A percentile compares a stretch with the other conserved stretches of the same genome.
Evolutionary conservation across 108 stramenopile genomes (phyloP).

Genomic region (Nannochloropsis gaditana): DNA sequence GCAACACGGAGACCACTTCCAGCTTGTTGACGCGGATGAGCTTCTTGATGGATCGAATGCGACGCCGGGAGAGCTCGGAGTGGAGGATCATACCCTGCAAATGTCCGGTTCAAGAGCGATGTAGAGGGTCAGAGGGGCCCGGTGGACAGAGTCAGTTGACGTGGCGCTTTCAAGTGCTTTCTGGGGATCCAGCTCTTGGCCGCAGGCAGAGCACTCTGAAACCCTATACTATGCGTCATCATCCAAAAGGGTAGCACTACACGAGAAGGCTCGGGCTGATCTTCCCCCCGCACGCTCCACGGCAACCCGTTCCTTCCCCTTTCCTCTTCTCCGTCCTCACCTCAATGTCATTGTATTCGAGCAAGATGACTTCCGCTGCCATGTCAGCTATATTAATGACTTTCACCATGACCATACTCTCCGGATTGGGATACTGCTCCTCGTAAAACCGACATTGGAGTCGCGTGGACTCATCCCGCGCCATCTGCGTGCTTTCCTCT

Average conservation of each 20-base stretch:
- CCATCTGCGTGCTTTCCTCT: neutral
- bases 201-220: neutral
- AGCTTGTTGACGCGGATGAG: slow-evolving; percentile 92
- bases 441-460: slow-evolving; percentile 96
- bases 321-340: neutral
- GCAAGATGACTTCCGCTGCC: slow-evolving; percentile 96
- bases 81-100: slow-evolving; percentile 93
- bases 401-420: slow-evolving; percentile 62
- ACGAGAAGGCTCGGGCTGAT: no score
- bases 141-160: neutral
- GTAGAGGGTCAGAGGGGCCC: neutral
- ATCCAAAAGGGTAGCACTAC: neutral
- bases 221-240: neutral
- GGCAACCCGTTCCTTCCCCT: neutral
- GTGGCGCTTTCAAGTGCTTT: neutral
- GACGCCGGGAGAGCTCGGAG: slow-evolving; percentile 87
- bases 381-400: slow-evolving; percentile 93
- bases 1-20: slow-evolving; percentile 98
- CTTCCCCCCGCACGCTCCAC: no score
- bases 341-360: slow-evolving; percentile 95
- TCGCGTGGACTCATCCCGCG: slow-evolving; percentile 52
- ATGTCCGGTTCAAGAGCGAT: neutral
- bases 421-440: slow-evolving; percentile 89
- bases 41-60: slow-evolving; percentile 98
- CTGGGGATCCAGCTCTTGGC: neutral